Conservation (phyloP, 305 asterid genomes). For the Stenogyne calaminthoides region DNA sequence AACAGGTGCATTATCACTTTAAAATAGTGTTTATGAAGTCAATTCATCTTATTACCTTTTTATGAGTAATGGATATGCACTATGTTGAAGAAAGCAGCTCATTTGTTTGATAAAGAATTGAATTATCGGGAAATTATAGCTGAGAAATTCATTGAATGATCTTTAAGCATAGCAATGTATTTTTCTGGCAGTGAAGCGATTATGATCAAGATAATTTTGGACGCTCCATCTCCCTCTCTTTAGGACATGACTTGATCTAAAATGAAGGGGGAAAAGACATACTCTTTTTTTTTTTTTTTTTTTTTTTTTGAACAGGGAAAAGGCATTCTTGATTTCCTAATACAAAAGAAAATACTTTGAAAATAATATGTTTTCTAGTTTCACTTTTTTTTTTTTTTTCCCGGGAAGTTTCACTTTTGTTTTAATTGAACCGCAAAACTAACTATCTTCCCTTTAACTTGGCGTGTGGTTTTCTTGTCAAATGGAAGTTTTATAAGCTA, state of each 20-base stretch:
- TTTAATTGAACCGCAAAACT: neutral
- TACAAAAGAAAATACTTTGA: no score
- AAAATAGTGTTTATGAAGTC: neutral
- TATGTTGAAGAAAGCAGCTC: neutral
- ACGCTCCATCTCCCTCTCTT: neutral
- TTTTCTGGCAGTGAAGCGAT: neutral
- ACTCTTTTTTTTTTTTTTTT: no score
- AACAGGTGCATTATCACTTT: neutral
- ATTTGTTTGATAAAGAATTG: neutral
- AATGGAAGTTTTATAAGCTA: neutral
- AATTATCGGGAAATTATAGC: neutral
- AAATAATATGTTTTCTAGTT: no score
- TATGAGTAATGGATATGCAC: neutral
- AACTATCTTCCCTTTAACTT: neutral
- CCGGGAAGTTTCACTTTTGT: no score
- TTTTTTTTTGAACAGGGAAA: no score
- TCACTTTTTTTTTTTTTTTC: no score
- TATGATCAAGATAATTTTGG: neutral
- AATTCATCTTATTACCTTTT: neutral
- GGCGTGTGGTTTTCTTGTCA: neutral
- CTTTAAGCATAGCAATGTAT: neutral
- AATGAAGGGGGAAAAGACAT: neutral
- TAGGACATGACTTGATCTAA: no score
- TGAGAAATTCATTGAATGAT: neutral
- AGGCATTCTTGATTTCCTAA: no score